These are phyloP conservation scores for Gentiana dahurica DNA, from an alignment of 257 asterid species.

Conservation along the genomic window DNA sequence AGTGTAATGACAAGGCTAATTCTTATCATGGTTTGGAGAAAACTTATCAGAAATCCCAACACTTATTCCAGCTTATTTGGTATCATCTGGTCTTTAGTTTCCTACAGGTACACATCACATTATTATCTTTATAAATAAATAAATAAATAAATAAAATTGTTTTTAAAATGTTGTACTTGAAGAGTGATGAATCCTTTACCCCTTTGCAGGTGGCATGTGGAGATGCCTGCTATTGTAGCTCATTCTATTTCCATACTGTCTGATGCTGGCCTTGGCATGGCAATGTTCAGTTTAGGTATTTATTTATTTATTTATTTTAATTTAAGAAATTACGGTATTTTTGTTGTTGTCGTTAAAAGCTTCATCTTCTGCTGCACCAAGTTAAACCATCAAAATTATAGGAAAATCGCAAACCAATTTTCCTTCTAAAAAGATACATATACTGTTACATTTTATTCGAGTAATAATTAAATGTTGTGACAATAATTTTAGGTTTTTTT, in stretches of 20 bases:
- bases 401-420: background rate
- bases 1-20: slow-evolving; percentile 97
- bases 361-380: no score
- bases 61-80: slow-evolving; percentile 91
- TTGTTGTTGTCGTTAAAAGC: background rate
- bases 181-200: background rate
- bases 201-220: slow-evolving; percentile 65
- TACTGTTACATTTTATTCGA: background rate
- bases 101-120: slow-evolving; percentile 51
- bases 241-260: slow-evolving; percentile 87
- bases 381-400: no score
- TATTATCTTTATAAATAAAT: background rate
- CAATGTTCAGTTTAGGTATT: slow-evolving; percentile 98
- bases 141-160: background rate
- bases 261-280: slow-evolving; percentile 99
- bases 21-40: slow-evolving; percentile 96
- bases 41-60: slow-evolving; percentile 92
- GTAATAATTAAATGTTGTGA: slow-evolving; percentile 13
- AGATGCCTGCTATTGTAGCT: slow-evolving; percentile 91
- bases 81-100: slow-evolving; percentile 73
- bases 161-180: background rate
- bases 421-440: background rate
- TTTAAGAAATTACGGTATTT: slow-evolving; percentile 6
- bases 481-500: no score
- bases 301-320: background rate